Evolutionary conservation across 495 filamentous ascomycete genomes (phyloP), one percentile per base, ranked within the genome.

Genomic region (Daldinia concentrica): DNA sequence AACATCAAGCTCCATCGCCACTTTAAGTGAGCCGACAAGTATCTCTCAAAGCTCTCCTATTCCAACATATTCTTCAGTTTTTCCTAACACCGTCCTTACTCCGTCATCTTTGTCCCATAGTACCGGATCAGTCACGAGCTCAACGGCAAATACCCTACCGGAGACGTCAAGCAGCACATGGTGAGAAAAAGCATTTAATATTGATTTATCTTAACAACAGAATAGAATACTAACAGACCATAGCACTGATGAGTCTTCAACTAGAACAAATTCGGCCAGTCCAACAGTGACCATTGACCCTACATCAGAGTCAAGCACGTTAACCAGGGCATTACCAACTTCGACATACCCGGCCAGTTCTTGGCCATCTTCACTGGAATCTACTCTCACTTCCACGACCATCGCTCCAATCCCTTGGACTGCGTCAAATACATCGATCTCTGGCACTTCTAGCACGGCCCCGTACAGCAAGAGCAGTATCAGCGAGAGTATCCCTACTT

Each of bases 181-280:
- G 70, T 73, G 60, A 68, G 65, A 8, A 34, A 27, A n/a, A 24
- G 3, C 6, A 15, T 4, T 41, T 24, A 5, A 48, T 58, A 12
- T 29, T 22, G 14, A 55, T 48, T 3, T 11, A 22, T 36, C 8
- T 58, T 2, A 8, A 36, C 48, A 22, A 4, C 19, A 12, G 17
- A 56, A 29, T 30, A 7, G 17, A 11, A 72, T 34, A 64, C 50
- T 68, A 41, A 72, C 50, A 51, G 0, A 17, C 14, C 29, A 29
- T 52, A 73, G 70, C 14, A 73, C 70, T 22, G 70, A 73, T 7
- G 70, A 69, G 27, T 41, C 5, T 22, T 24, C 64, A 15, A 68
- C 56, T 15, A 24, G 30, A 1, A 30, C 26, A n/a, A 0, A 29
- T 30, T 54, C 55, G 7, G 52, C 30, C 30, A 36, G 48, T 9